phyloP scores from a whole-genome alignment of 176 grass and related monocot species.

The Ensete ventricosum region DNA sequence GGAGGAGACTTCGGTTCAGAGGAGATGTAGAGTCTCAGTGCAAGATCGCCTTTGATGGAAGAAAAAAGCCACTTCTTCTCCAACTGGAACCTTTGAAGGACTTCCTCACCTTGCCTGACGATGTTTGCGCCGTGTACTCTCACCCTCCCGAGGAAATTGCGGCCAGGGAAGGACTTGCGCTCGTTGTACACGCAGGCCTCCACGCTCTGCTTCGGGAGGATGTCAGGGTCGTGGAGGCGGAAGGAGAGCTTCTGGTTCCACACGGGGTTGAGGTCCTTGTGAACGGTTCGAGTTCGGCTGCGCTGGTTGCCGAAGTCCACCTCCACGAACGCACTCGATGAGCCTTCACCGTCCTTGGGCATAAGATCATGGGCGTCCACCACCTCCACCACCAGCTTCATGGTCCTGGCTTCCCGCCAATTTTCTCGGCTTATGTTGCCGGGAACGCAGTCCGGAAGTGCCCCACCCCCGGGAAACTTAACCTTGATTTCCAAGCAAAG shows the following conservation, averaged over 20 bases:
- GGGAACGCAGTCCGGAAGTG: not conserved
- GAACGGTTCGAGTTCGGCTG: slow-evolving; percentile 20
- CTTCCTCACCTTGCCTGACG: slow-evolving; percentile 25
- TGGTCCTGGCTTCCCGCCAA: slow-evolving; percentile 1
- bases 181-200: slow-evolving; percentile 24
- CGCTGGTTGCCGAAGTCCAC: slow-evolving; percentile 33
- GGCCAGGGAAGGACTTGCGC: slow-evolving; percentile 10
- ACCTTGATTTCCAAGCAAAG: slow-evolving; percentile 4
- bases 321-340: slow-evolving; percentile 25
- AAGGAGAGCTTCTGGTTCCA: slow-evolving; percentile 39
- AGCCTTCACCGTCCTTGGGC: slow-evolving; percentile 39
- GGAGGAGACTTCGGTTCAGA: slow-evolving; percentile 19
- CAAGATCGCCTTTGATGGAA: slow-evolving; percentile 26
- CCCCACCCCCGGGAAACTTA: not conserved
- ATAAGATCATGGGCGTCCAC: slow-evolving; percentile 22
- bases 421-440: not conserved
- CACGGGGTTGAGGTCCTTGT: slow-evolving; percentile 27
- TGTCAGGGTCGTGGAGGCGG: slow-evolving; percentile 13
- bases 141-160: slow-evolving; percentile 24
- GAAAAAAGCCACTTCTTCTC: slow-evolving; percentile 29
- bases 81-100: slow-evolving; percentile 14
- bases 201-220: slow-evolving; percentile 12
- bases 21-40: slow-evolving; percentile 26
- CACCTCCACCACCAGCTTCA: slow-evolving; percentile 26
- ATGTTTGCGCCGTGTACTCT: slow-evolving; percentile 21